phyloP scores from a whole-genome alignment of 352 stramenopile genomes.

The Thalassiosira livingstoniorum region DNA sequence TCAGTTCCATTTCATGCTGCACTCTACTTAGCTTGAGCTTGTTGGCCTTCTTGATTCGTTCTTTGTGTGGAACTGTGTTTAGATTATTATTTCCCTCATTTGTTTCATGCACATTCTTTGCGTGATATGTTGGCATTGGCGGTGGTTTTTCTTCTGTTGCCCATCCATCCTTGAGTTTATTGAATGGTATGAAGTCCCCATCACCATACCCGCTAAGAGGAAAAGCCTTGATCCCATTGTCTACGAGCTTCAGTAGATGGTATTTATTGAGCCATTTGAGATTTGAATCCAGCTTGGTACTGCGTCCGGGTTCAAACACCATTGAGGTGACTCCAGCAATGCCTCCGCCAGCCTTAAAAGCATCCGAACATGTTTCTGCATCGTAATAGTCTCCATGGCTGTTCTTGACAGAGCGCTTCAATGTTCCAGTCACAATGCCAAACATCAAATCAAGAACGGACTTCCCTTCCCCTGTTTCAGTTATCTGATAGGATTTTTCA shows the following conservation, averaged over 20 bases:
- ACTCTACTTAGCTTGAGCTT: not conserved
- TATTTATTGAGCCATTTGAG: not conserved
- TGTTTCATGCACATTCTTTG: no score
- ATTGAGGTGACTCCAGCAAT: not conserved
- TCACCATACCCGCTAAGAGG: not conserved
- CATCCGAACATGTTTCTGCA: not conserved
- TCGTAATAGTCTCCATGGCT: not conserved
- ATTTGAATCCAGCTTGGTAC: not conserved
- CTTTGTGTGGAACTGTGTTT: not conserved
- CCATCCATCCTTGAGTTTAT: no score
- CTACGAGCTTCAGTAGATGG: not conserved
- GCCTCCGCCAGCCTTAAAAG: not conserved
- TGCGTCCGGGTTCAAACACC: not conserved
- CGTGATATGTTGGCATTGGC: no score
- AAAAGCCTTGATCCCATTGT: not conserved
- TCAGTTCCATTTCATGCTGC: not conserved
- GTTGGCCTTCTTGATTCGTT: not conserved
- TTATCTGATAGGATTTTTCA: slow-evolving; percentile 7
- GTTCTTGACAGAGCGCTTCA: not conserved
- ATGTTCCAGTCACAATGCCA: not conserved
- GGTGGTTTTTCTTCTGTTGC: no score
- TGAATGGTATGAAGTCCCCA: not conserved
- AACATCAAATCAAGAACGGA: slow-evolving; percentile 15
- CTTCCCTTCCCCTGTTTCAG: slow-evolving; percentile 27
- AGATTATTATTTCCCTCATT: no score